Conservation (phyloP, 768 basidiomycete genomes). For the Psilocybe azurescens region DNA sequence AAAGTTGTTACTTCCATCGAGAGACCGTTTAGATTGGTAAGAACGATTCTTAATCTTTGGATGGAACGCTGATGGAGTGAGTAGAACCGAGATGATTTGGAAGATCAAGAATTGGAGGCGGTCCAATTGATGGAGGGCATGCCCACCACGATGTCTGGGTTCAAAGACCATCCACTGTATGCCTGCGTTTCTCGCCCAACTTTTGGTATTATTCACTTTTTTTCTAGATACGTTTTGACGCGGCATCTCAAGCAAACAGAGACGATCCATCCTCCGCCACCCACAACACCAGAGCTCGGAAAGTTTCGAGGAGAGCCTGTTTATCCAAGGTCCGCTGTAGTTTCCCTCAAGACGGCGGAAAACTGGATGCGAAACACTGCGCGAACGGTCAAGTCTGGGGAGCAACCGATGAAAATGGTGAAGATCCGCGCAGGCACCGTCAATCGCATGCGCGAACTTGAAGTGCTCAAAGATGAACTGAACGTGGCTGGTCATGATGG, state of each 20-base stretch:
- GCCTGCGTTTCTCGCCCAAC: constrained; percentile 25
- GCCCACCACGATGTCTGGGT: constrained; percentile 89
- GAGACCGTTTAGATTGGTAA: constrained; percentile 84
- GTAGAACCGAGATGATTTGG: constrained; percentile 87
- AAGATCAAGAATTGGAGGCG: constrained; percentile 85
- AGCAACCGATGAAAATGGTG: constrained; percentile 89
- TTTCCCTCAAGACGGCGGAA: constrained; percentile 89
- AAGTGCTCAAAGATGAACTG: constrained; percentile 49
- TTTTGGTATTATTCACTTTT: neutral
- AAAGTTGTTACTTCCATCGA: constrained; percentile 63
- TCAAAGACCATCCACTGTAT: constrained; percentile 95
- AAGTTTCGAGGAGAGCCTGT: constrained; percentile 94
- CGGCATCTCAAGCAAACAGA: constrained; percentile 91
- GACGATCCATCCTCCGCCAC: constrained; percentile 75
- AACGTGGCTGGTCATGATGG: constrained; percentile 44
- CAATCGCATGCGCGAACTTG: constrained; percentile 70
- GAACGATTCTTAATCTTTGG: constrained; percentile 28
- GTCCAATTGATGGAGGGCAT: constrained; percentile 88
- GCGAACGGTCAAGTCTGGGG: constrained; percentile 68
- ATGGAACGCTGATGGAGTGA: constrained; percentile 19
- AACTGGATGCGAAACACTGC: constrained; percentile 93
- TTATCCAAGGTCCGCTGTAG: constrained; percentile 82
- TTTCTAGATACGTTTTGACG: constrained; percentile 63
- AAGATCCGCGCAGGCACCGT: constrained; percentile 87
- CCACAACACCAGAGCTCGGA: constrained; percentile 73